Percentiles rank a stretch among this genome's conserved stretches.
phyloP scores from a whole-genome alignment of 257 asterid species.

The Lavandula angustifolia region DNA sequence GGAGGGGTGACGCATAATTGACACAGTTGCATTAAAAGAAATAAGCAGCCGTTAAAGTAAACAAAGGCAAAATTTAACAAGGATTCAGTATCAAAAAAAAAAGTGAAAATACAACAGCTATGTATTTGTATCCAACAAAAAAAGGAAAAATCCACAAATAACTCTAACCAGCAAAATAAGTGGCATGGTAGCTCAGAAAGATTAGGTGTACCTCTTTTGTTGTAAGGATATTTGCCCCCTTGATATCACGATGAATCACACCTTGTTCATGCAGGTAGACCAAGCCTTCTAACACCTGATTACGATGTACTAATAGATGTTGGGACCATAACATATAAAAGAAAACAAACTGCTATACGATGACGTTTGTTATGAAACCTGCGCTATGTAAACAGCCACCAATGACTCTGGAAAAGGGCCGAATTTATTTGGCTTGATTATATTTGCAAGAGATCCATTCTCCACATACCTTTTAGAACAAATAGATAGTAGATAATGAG shows the following conservation, averaged over 20 bases:
- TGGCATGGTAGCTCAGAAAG: constrained; percentile 5
- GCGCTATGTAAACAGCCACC: constrained; percentile 94
- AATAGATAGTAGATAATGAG: constrained; percentile 4
- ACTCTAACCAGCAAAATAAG: constrained; percentile 9
- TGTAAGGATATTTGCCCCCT: constrained; percentile 96
- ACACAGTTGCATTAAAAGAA: constrained; percentile 20
- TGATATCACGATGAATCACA: constrained; percentile 98
- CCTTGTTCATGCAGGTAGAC: constrained; percentile 99
- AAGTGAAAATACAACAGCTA: background rate
- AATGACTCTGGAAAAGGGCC: constrained; percentile 99
- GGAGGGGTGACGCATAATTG: background rate
- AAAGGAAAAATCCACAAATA: background rate
- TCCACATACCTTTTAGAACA: constrained; percentile 78
- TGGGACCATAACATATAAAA: constrained; percentile 27
- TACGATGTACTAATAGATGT: constrained; percentile 20
- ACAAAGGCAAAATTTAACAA: background rate
- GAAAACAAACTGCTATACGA: constrained; percentile 22
- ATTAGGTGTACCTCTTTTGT: constrained; percentile 79
- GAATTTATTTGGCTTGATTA: constrained; percentile 94
- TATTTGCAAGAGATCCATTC: constrained; percentile 98
- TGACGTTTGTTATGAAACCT: constrained; percentile 54
- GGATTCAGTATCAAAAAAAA: background rate
- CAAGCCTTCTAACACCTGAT: constrained; percentile 94
- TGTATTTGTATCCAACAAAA: constrained; percentile 10
- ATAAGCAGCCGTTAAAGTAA: constrained; percentile 16